These are phyloP conservation scores for Bolboschoenoplectus hybrid DNA, from an alignment of 202 grass and related monocot species.

Conservation along the genomic window DNA sequence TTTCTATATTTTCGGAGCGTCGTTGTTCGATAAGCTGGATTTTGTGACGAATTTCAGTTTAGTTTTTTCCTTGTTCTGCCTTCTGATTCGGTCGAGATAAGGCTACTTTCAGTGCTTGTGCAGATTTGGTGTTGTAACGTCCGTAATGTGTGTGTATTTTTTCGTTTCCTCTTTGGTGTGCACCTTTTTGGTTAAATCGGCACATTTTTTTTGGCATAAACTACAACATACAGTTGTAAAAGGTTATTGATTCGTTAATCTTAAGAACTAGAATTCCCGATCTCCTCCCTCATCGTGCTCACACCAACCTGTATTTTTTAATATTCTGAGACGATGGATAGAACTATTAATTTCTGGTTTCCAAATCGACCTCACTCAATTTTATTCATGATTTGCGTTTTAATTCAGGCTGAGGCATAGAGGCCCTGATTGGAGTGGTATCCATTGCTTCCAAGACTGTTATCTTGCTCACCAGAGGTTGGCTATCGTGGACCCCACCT, in stretches of 20 bases:
- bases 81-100: neutral
- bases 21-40: neutral
- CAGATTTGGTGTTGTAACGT: neutral
- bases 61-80: neutral
- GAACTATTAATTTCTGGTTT: neutral
- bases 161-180: neutral
- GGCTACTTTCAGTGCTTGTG: neutral
- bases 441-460: constrained; percentile 79
- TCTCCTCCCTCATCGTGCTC: neutral
- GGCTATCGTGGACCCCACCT: constrained; percentile 86
- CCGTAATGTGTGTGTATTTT: neutral
- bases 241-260: constrained; percentile 11
- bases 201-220: constrained; percentile 10
- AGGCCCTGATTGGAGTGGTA: constrained; percentile 95
- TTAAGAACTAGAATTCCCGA: neutral
- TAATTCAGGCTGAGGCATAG: constrained; percentile 70
- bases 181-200: neutral
- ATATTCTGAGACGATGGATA: neutral
- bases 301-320: neutral
- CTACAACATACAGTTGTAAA: neutral
- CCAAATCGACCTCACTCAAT: neutral
- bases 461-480: constrained; percentile 93
- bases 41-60: neutral
- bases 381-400: constrained; percentile 24
- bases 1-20: neutral